A percentile compares a stretch with the other conserved stretches of the same genome.
Conservation (phyloP, 805 yeast genomes). For the Pichia paraexigua region DNA sequence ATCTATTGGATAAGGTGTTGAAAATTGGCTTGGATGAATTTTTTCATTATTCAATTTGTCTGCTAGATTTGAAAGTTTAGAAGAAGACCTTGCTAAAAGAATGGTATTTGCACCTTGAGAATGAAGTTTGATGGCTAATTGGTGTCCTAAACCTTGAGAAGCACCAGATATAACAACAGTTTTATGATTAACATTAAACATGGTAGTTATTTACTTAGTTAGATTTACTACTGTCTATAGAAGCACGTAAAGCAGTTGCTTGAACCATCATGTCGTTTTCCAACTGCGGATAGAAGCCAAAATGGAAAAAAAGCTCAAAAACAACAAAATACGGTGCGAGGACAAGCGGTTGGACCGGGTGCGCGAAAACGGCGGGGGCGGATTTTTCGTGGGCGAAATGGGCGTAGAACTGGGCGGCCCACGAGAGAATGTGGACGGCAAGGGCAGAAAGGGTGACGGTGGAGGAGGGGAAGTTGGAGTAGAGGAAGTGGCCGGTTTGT, state of each 20-base stretch:
- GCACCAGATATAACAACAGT: slow-evolving; percentile 82
- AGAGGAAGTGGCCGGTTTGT: background rate
- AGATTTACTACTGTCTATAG: background rate
- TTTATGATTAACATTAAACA: slow-evolving; percentile 34
- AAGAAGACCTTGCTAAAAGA: slow-evolving; percentile 68
- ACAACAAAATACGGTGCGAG: slow-evolving; percentile 87
- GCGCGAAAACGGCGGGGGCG: slow-evolving; percentile 84
- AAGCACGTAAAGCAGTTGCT: slow-evolving; percentile 20
- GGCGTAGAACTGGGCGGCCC: slow-evolving; percentile 84
- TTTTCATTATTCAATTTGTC: slow-evolving; percentile 15
- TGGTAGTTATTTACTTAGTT: background rate
- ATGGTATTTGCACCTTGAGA: slow-evolving; percentile 54
- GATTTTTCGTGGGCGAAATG: slow-evolving; percentile 75
- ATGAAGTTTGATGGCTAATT: slow-evolving; percentile 48
- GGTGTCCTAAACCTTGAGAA: slow-evolving; percentile 88
- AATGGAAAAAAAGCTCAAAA: slow-evolving; percentile 61
- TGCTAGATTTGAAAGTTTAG: slow-evolving; percentile 43
- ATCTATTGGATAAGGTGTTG: slow-evolving; percentile 51
- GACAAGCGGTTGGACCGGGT: slow-evolving; percentile 74
- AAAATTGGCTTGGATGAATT: slow-evolving; percentile 24
- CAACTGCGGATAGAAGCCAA: slow-evolving; percentile 54
- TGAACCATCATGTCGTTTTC: slow-evolving; percentile 40
- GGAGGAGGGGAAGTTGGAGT: slow-evolving; percentile 9
- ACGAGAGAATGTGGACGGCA: slow-evolving; percentile 44
- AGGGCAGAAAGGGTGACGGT: slow-evolving; percentile 26